phyloP scores from a whole-genome alignment of 257 asterid species.

The Nemophila menziesii region DNA sequence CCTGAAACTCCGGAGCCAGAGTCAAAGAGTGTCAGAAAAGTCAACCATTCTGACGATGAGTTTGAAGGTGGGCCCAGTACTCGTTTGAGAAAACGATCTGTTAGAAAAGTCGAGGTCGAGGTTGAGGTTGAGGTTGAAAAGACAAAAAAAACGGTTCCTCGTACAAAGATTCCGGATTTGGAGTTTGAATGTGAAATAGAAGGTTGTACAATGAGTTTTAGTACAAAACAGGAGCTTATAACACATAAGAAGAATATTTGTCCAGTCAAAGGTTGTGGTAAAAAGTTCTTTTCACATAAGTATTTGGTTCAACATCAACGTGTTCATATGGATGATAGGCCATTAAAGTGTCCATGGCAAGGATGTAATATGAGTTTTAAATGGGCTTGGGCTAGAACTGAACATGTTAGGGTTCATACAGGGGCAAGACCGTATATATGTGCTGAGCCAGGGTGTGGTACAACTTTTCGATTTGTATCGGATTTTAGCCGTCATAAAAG shows the following conservation, averaged over 20 bases:
- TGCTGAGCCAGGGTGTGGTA: constrained; percentile 75
- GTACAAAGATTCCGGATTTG: constrained; percentile 25
- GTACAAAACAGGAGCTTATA: constrained; percentile 62
- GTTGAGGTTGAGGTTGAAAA: constrained; percentile 23
- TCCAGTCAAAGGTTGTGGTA: constrained; percentile 90
- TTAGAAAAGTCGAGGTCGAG: constrained; percentile 33
- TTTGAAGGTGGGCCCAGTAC: constrained; percentile 79
- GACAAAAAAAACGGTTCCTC: constrained; percentile 26
- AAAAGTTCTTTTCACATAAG: constrained; percentile 92
- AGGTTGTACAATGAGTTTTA: constrained; percentile 83
- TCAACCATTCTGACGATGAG: constrained; percentile 27
- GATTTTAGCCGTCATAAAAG: constrained; percentile 99
- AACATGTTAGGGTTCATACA: constrained; percentile 91
- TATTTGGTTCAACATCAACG: constrained; percentile 94
- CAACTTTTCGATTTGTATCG: constrained; percentile 90
- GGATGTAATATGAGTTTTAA: constrained; percentile 98
- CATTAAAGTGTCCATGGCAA: constrained; percentile 97
- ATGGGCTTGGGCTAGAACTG: constrained; percentile 99
- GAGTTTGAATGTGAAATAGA: constrained; percentile 72
- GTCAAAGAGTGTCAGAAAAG: constrained; percentile 7
- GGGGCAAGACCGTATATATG: constrained; percentile 95
- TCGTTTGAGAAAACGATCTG: constrained; percentile 63
- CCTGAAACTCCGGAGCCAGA: background rate
- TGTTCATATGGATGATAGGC: constrained; percentile 94
- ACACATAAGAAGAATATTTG: constrained; percentile 65